A percentile compares a stretch with the other conserved stretches of the same genome.
These are phyloP conservation scores for Mycena rebaudengoi DNA, from an alignment of 768 basidiomycete genomes.

Conservation along the genomic window DNA sequence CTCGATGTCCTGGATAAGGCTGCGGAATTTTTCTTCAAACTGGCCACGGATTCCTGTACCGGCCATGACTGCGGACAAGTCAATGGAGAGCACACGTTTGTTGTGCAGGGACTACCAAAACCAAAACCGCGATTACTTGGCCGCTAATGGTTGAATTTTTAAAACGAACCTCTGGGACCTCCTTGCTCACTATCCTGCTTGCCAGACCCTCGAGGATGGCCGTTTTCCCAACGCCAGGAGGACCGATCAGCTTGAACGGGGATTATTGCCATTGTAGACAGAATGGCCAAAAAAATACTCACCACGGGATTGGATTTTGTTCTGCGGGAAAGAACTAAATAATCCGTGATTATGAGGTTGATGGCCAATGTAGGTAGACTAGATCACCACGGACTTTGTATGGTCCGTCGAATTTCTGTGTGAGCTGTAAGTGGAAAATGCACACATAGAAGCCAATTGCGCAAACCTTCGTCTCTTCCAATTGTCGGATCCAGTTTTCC, in stretches of 20 bases:
- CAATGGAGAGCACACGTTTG: slow-evolving; percentile 89
- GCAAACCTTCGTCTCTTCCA: slow-evolving; percentile 81
- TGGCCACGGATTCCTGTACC: slow-evolving; percentile 93
- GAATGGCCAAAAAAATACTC: slow-evolving; percentile 36
- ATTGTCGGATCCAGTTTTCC: slow-evolving; percentile 94
- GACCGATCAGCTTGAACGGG: slow-evolving; percentile 70
- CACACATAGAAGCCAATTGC: slow-evolving; percentile 21
- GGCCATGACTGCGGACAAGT: slow-evolving; percentile 84
- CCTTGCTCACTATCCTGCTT: slow-evolving; percentile 84
- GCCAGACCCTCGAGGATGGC: slow-evolving; percentile 93
- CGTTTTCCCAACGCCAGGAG: slow-evolving; percentile 93
- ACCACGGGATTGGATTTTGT: slow-evolving; percentile 95
- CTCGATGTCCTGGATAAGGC: slow-evolving; percentile 88
- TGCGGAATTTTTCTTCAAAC: slow-evolving; percentile 95
- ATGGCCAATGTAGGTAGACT: background rate
- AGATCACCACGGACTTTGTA: slow-evolving; percentile 68
- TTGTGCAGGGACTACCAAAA: slow-evolving; percentile 74
- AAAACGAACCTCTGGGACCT: slow-evolving; percentile 87
- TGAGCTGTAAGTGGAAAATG: background rate
- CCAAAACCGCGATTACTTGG: too few species aligned
- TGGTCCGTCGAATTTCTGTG: slow-evolving; percentile 85
- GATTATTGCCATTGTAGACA: background rate
- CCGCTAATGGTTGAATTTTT: background rate
- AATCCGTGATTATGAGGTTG: background rate
- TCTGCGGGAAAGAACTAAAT: slow-evolving; percentile 79